Evolutionary conservation across 1,139 yeast species (phyloP), one percentile per base, ranked within the genome.

Genomic region (Yamadazyma pseudoaaseri): DNA sequence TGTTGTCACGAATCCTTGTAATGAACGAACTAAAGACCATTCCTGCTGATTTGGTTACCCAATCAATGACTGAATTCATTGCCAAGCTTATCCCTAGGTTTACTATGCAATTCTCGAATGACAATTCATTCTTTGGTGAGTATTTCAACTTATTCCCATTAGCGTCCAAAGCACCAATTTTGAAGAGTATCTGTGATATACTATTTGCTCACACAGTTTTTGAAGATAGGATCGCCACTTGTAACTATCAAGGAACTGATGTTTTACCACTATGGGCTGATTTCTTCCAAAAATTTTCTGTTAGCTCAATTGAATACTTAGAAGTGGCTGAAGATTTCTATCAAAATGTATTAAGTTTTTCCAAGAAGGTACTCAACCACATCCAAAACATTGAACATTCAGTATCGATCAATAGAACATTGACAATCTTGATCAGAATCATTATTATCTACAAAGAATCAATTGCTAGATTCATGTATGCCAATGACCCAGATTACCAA

Each of bases 401-500:
- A 13, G 9, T 12, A 9, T 34, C 40, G 4, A 26, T 39, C 13
- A 31, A 35, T 25, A 23, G 30, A 25, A 27, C 42, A 9, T 36
- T 43, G 25, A 59, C 72, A 3, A 61, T 79, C 20, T 66, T 78
- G 41, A 63, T 80, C 36, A 66, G 82, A 43, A 74, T 82, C 8
- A 56, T 81, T 20, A 72, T 81, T 42, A 76, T 82, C 36, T 86
- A 81, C 50, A 76, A 74, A 48, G 52, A 60, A 4, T 54, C 65
- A 1, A 47, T 73, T 20, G 59, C 65, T 3, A 49, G 61, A 37
- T 43, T 54, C 41, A 62, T 60, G 29, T 51, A 55, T 29, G 58
- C 41, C 38, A 60, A 43, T 40, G 71, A 51, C 43, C 6, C 24
- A n/a, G 68, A 52, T 41, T 58, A 67, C 31, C 48, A 51, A 3